phyloP scores from a whole-genome alignment of 2,329 filamentous ascomycete genomes.

The Alternaria sp. region DNA sequence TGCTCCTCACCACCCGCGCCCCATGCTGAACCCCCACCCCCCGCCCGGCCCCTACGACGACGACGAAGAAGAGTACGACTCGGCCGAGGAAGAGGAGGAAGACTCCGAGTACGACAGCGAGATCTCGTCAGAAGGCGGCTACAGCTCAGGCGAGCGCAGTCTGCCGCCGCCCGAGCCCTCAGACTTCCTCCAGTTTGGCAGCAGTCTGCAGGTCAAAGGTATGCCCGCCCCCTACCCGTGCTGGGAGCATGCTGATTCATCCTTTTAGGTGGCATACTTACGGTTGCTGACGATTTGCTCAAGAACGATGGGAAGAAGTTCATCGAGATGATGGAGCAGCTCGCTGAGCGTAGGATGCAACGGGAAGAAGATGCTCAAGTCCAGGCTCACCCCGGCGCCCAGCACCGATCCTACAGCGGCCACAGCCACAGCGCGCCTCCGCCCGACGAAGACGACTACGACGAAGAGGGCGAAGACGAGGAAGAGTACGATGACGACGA shows the following conservation, averaged over 20 bases:
- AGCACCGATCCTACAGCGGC: conserved; percentile 51
- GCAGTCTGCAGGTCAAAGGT: conserved; percentile 94
- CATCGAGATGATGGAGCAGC: conserved; percentile 99
- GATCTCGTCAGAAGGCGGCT: conserved; percentile 70
- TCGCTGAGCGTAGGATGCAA: conserved; percentile 96
- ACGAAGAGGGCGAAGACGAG: conserved; percentile 69
- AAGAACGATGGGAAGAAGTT: conserved; percentile 99
- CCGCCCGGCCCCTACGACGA: conserved; percentile 66
- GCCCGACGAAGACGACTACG: conserved; percentile 81
- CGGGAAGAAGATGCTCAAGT: conserved; percentile 88
- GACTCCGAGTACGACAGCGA: conserved; percentile 60
- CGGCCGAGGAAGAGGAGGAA: conserved; percentile 62
- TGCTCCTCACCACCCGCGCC: conserved; percentile 64
- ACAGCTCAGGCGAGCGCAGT: conserved; percentile 68
- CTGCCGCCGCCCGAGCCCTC: conserved; percentile 71
- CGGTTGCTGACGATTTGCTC: conserved; percentile 95
- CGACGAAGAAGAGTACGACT: conserved; percentile 57
- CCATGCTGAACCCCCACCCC: conserved; percentile 67
- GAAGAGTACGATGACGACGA: conserved; percentile 69
- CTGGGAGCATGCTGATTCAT: conserved; percentile 30
- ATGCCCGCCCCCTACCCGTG: conserved; percentile 27
- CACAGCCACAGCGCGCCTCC: conserved; percentile 70
- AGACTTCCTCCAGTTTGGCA: conserved; percentile 97
- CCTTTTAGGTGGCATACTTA: conserved; percentile 86
- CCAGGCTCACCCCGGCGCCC: conserved; percentile 63